Evolutionary conservation across 352 stramenopile species (phyloP).

Genomic region (Globisporangium parvum): DNA sequence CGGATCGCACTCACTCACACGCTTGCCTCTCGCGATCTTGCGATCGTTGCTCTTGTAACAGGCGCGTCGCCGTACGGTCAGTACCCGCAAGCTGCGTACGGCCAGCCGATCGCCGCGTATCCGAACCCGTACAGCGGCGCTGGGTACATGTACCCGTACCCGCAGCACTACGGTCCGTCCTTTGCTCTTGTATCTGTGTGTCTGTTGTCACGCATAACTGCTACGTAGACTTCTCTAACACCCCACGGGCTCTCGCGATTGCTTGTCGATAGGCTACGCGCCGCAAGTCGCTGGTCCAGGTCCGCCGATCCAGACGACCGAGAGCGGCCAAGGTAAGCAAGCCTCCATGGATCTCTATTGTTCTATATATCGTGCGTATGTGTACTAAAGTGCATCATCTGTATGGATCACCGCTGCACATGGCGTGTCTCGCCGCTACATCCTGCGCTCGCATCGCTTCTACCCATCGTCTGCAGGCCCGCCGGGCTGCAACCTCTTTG

Average conservation of each 20-base stretch:
- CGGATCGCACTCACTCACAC: neutral
- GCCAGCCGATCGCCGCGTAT: constrained; percentile 67
- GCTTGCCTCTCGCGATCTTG: no score
- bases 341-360: neutral
- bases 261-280: constrained; percentile 47
- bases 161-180: constrained; percentile 66
- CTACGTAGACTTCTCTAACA: neutral
- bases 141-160: constrained; percentile 85
- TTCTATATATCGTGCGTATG: constrained; percentile 21
- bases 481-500: constrained; percentile 95
- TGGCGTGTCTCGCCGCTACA: constrained; percentile 4
- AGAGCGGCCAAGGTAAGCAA: constrained; percentile 78
- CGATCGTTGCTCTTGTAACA: constrained; percentile 8
- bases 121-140: constrained; percentile 60
- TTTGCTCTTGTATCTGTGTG: no score
- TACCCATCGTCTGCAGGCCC: constrained; percentile 55
- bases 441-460: neutral
- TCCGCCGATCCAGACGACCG: constrained; percentile 84
- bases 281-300: constrained; percentile 79
- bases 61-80: constrained; percentile 44
- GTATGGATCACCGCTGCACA: constrained; percentile 13
- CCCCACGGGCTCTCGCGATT: neutral
- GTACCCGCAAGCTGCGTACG: constrained; percentile 66
- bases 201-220: neutral
- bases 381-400: constrained; percentile 41